phyloP scores from a whole-genome alignment of 768 basidiomycete species.

The Suillus fuscotomentosus region DNA sequence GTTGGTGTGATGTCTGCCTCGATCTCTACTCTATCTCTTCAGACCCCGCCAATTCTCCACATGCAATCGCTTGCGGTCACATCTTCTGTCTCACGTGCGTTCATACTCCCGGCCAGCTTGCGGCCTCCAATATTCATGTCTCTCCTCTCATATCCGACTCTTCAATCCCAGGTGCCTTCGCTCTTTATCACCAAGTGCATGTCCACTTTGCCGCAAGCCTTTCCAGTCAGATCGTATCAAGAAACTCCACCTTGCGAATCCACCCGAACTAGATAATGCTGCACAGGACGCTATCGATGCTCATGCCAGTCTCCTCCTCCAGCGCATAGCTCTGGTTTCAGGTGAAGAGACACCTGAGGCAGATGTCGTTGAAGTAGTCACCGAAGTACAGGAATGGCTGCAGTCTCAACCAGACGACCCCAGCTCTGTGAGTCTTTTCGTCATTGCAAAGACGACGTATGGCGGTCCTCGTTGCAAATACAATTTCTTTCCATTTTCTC shows the following conservation, averaged over 20 bases:
- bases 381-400: conserved; percentile 55
- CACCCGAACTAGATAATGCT: conserved; percentile 34
- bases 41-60: conserved; percentile 50
- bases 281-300: conserved; percentile 41
- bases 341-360: conserved; percentile 29
- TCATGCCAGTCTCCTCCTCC: conserved; percentile 34
- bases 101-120: conserved; percentile 10
- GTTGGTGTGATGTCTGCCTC: conserved; percentile 75
- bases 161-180: conserved; percentile 50
- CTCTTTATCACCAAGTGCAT: conserved; percentile 48
- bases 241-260: conserved; percentile 62
- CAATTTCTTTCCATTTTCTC: conserved; percentile 13
- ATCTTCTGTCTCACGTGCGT: conserved; percentile 70
- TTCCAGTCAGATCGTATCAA: conserved; percentile 59
- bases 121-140: background rate
- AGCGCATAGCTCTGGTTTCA: conserved; percentile 35
- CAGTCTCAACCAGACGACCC: conserved; percentile 39
- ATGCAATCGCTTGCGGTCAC: conserved; percentile 77
- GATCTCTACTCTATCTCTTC: conserved; percentile 56
- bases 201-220: conserved; percentile 65
- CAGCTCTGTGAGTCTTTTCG: conserved; percentile 26
- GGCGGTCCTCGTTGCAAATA: background rate
- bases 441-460: background rate
- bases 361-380: conserved; percentile 38
- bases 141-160: conserved; percentile 8